Conservation (phyloP, 306 rosid genomes). For the Lupinus albus region DNA sequence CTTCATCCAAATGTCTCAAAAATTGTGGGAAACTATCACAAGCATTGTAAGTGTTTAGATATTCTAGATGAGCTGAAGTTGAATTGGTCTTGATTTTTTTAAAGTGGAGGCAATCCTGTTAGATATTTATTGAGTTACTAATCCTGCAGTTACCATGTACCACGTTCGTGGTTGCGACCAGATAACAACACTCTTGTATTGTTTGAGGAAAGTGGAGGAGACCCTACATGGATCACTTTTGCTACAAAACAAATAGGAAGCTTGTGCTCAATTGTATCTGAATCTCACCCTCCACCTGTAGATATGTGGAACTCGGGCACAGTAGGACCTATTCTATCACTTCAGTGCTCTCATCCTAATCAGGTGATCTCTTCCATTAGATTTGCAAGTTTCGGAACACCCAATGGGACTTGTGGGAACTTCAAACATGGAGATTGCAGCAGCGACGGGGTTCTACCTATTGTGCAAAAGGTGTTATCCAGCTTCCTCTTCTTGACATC, state of each 20-base stretch:
- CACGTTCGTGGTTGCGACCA: conserved; percentile 73
- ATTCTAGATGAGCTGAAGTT: not conserved
- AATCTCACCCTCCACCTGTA: conserved; percentile 80
- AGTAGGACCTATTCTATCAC: conserved; percentile 56
- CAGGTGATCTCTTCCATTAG: conserved; percentile 66
- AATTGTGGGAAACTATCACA: conserved; percentile 93
- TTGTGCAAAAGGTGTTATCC: conserved; percentile 67
- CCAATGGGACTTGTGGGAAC: conserved; percentile 72
- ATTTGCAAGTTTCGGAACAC: conserved; percentile 88
- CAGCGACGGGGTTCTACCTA: conserved; percentile 58
- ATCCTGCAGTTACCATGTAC: conserved; percentile 76
- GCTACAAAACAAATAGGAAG: conserved; percentile 64
- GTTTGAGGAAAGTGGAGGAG: conserved; percentile 85
- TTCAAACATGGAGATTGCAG: conserved; percentile 70
- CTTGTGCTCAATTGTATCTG: conserved; percentile 75
- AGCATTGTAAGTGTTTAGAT: conserved; percentile 56
- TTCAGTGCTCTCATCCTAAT: conserved; percentile 74
- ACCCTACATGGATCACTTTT: conserved; percentile 70
- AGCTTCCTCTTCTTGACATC: not conserved
- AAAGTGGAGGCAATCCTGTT: not conserved
- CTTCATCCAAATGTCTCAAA: conserved; percentile 64
- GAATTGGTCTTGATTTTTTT: conserved; percentile 29
- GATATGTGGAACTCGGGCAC: conserved; percentile 68
- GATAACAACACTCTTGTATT: conserved; percentile 70
- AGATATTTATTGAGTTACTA: conserved; percentile 26